Evolutionary conservation across 257 asterid genomes (phyloP), one percentile per base, ranked within the genome.

Genomic region (Solanum lycopersicoides): DNA sequence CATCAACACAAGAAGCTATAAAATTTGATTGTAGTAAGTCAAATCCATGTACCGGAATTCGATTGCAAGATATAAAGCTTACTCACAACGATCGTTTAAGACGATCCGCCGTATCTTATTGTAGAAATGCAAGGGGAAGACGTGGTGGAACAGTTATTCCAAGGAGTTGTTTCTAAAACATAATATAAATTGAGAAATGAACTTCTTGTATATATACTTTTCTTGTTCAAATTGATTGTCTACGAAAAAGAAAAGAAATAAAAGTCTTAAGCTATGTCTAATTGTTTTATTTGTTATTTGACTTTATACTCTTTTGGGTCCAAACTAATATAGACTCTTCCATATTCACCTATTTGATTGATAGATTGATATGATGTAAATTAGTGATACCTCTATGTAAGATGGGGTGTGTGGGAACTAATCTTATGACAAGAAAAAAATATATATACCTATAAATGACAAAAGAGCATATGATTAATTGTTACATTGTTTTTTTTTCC

Each of bases 21-120:
- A 86, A 87, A 8, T 94, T 95, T 56, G 93, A 94, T 76, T 94
- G 98, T 41, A 94, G 97, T 77, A 90, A 93, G 32, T 91, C 91
- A 23, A 94, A 90, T 89, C 97, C 98, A 83, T 95, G 98, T 86
- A 89, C 74, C 21, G 92, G 87, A 3, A 93, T 95, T 47, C 90
- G 32, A 85, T 18, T 93, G 59, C 90, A 9, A 21, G 97, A 95
- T 83, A 93, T 95, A 30, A 92, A 93, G 39, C 91, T 93, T 72
- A 91, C 95, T 44, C 91, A 90, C 56, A 68, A 23, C 15, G 73
- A 84, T 84, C 75, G 37, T 4, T 30, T 84, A 9, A 41, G 86
- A 41, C 68, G 86, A 6, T 56, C 86, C 3, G 56, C 86, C 25
- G 16, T 84, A 42, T 14, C 86, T 1, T 84, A 84, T 37, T 84